phyloP scores from a whole-genome alignment of 805 yeast species.

The Saccharomycopsis oosterbeekiorum region DNA sequence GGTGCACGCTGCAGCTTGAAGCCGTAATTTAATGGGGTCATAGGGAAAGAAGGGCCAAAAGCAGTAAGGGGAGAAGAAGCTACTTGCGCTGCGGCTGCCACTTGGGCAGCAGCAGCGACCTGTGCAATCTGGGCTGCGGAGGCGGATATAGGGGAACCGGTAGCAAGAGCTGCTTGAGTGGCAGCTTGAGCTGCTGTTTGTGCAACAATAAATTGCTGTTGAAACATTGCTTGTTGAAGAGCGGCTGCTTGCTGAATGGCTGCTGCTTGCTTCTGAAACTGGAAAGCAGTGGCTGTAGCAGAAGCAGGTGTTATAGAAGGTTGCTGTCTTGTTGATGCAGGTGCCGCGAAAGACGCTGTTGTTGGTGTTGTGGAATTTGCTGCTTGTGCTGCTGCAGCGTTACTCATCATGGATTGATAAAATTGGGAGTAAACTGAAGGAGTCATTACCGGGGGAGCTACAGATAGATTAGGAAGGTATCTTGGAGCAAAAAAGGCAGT shows the following conservation, averaged over 20 bases:
- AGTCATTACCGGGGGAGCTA: conserved; percentile 10
- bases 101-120: conserved; percentile 1
- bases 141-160: conserved; percentile 6
- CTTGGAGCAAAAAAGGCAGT: conserved; percentile 17
- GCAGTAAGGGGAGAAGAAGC: conserved; percentile 2
- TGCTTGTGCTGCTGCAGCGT: neutral
- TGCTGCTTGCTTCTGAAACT: neutral
- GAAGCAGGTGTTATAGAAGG: neutral
- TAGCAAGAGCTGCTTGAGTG: conserved; percentile 1
- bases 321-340: neutral
- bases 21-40: conserved; percentile 15
- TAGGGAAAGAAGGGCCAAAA: conserved; percentile 5
- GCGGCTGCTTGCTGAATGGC: neutral
- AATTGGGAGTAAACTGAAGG: conserved; percentile 12
- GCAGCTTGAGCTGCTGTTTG: conserved; percentile 1
- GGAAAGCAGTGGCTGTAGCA: neutral
- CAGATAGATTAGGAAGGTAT: conserved; percentile 13
- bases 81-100: neutral
- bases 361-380: neutral
- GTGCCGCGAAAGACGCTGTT: neutral
- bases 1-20: conserved; percentile 7
- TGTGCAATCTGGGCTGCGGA: conserved; percentile 3
- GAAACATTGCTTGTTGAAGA: neutral
- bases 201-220: neutral
- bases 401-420: conserved; percentile 8